phyloP scores from a whole-genome alignment of 768 basidiomycete species.

The Rhizopogon vinicolor region DNA sequence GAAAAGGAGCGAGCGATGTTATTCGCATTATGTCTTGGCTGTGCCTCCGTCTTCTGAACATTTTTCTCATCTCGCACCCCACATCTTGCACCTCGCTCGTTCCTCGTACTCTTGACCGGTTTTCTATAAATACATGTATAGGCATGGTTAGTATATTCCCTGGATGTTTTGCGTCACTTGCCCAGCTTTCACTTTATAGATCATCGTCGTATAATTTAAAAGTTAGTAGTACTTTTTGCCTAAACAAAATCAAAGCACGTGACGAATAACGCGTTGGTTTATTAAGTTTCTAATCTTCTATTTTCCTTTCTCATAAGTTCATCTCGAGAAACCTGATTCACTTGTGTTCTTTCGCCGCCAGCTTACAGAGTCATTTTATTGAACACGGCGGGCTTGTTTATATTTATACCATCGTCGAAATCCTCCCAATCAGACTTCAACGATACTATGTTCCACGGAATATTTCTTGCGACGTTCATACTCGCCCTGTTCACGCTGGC shows the following conservation, averaged over 20 bases:
- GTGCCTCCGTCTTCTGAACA: background rate
- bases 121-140: background rate
- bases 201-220: background rate
- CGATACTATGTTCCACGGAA: background rate
- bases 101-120: background rate
- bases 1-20: too few species aligned
- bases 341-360: conserved; percentile 2
- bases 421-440: background rate
- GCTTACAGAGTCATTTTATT: conserved; percentile 2
- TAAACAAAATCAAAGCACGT: conserved; percentile 1
- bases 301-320: background rate
- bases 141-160: background rate
- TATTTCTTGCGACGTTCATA: background rate
- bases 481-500: conserved; percentile 9
- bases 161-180: background rate
- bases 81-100: background rate
- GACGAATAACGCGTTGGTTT: background rate
- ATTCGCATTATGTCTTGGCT: background rate
- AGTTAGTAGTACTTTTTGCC: too few species aligned
- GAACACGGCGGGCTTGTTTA: conserved; percentile 25
- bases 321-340: background rate
- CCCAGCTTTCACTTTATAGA: background rate
- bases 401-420: background rate
- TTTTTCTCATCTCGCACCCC: background rate
- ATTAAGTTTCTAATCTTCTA: background rate